Conservation (phyloP, 1,284 basidiomycete genomes). For the Rhodofomes roseus region DNA sequence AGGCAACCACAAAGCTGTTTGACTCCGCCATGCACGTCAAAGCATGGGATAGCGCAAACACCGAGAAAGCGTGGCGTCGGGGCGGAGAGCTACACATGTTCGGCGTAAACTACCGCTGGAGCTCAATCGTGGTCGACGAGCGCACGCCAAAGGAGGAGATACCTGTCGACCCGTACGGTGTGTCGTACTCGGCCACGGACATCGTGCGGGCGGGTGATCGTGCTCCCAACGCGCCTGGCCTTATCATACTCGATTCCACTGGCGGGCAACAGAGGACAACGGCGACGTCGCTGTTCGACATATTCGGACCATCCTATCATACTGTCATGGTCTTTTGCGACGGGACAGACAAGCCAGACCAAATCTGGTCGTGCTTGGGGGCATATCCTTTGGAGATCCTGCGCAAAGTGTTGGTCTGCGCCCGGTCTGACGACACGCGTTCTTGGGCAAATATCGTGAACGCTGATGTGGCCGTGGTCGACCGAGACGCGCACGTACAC, state of each 20-base stretch:
- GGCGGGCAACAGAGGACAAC: background rate
- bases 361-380: background rate
- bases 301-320: conserved; percentile 14
- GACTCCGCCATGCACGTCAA: background rate
- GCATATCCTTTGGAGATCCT: conserved; percentile 4
- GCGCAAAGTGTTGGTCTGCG: background rate
- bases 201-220: conserved; percentile 40
- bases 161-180: conserved; percentile 18
- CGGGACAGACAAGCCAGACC: background rate
- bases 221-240: conserved; percentile 39
- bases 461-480: conserved; percentile 7
- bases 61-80: background rate
- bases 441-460: no score
- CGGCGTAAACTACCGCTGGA: no score
- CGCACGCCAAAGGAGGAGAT: conserved; percentile 10
- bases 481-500: conserved; percentile 14
- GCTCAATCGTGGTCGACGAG: no score
- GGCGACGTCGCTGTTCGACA: conserved; percentile 13
- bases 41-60: background rate
- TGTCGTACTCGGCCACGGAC: no score
- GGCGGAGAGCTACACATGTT: conserved; percentile 31
- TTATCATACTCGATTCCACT: conserved; percentile 12
- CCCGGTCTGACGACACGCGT: background rate
- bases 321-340: conserved; percentile 21
- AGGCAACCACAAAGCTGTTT: conserved; percentile 10